Evolutionary conservation across 768 basidiomycete species (phyloP).

Genomic region (Suillus cothurnatus): DNA sequence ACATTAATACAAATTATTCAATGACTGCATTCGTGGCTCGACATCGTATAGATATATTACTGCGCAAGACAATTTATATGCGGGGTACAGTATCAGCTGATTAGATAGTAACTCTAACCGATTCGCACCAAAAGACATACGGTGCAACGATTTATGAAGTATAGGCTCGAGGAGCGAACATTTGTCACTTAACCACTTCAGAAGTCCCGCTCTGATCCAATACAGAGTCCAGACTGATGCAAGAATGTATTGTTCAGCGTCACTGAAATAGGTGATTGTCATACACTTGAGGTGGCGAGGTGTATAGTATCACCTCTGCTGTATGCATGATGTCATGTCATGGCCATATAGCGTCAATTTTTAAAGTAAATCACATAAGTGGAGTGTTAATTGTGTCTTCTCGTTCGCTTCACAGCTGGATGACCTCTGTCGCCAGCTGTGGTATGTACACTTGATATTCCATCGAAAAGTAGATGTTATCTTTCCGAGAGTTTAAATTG

Average conservation of each 20-base stretch:
- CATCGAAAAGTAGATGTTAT: background rate
- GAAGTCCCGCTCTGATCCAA: constrained; percentile 60
- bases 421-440: constrained; percentile 71
- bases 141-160: constrained; percentile 54
- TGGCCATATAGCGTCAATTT: background rate
- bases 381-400: no score
- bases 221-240: constrained; percentile 69
- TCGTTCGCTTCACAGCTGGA: constrained; percentile 81
- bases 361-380: constrained; percentile 39
- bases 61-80: no score
- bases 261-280: constrained; percentile 75
- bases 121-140: constrained; percentile 50
- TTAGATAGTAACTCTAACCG: no score
- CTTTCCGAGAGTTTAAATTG: background rate
- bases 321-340: background rate
- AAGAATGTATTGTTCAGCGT: constrained; percentile 70
- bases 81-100: no score
- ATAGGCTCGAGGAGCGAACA: constrained; percentile 70
- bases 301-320: constrained; percentile 63
- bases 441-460: constrained; percentile 64
- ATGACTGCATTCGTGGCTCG: background rate
- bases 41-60: no score
- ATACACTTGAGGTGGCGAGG: constrained; percentile 75
- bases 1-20: no score
- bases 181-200: constrained; percentile 74